phyloP scores from a whole-genome alignment of 129 eudicot species.

The carrot (Daucus carota) region DH1_v3.0 NC_030383.2:54940501-54941000 shows the following conservation, averaged over 20 bases:
- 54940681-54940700: not conserved
- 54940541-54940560: not conserved
- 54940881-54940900: not conserved
- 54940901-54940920: no score
- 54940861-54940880: constrained; percentile 32
- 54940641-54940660: not conserved
- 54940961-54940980: not conserved
- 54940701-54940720: constrained; percentile 66
- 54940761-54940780: constrained; percentile 53
- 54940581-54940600: not conserved
- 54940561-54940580: not conserved
- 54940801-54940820: constrained; percentile 69
- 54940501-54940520: not conserved
- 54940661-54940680: not conserved
- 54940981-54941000: not conserved
- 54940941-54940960: not conserved
- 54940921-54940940: no score
- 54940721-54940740: constrained; percentile 56
- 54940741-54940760: constrained; percentile 74
- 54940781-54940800: constrained; percentile 68
- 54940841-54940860: constrained; percentile 62
- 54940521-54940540: not conserved
- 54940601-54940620: not conserved
- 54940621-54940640: not conserved
- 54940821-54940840: constrained; percentile 54